Evolutionary conservation across 2,329 filamentous ascomycete species (phyloP), one percentile per base, ranked within the genome.

Genomic region (Beauveria sp.): DNA sequence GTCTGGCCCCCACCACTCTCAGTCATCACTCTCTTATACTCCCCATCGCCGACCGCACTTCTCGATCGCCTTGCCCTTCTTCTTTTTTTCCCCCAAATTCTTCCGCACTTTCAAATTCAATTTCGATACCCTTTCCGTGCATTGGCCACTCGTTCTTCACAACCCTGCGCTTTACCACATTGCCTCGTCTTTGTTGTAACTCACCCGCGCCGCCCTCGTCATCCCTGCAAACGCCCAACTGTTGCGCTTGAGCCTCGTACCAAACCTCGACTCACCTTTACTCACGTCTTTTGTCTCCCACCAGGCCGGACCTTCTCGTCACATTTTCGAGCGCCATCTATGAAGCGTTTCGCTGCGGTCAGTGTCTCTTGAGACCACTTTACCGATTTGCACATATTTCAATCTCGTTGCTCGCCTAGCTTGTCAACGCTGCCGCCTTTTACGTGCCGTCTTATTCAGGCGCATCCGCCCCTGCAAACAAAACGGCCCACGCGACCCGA

Each of bases 1-100:
- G 28, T 46, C 46, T 58, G 46, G 60, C 60, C 60, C 60, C 60
- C 60, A 62, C 60, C 53, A 52, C 52, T 42, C 56, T 43, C 34
- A 38, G 38, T 50, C 58, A 60, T 47, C 40, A 58, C 30, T 61
- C 51, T 61, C 18, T 57, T 51, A 56, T 57, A 52, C 40, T 61
- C 60, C 54, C 53, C 53, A 45, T 62, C 60, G 60, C 60, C 54
- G 47, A 58, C 40, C 60, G 45, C 54, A 46, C 49, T 50, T 45
- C 56, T 46, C 60, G 58, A 52, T 53, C 26, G 26, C 18, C 43
- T 49, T n/a, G 43, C 51, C 42, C 40, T 60, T 26, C 28, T 42
- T n/a, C 49, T 47, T 40, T 26, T 14, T 34, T n/a, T 20, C 5
- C 24, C 51, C 30, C 50, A 24, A 53, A 53, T 60, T 38, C 40